Evolutionary conservation across 176 grass and related monocot genomes (phyloP).

Genomic region (Stipa capillata): DNA sequence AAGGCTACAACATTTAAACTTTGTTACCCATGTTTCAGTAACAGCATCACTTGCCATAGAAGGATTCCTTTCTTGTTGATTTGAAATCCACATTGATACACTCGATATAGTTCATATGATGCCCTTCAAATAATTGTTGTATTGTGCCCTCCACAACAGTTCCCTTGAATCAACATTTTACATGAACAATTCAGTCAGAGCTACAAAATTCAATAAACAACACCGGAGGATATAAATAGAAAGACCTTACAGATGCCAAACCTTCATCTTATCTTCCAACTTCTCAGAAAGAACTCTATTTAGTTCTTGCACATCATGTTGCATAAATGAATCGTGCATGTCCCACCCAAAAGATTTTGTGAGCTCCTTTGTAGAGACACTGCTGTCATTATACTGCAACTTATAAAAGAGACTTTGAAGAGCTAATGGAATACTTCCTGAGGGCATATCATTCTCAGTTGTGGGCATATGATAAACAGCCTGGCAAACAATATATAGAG

Average conservation of each 20-base stretch:
- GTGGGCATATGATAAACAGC: conserved; percentile 99
- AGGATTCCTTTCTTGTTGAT: conserved; percentile 97
- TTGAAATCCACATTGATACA: conserved; percentile 98
- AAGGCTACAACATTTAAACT: background rate
- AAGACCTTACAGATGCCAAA: conserved; percentile 80
- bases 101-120: conserved; percentile 99
- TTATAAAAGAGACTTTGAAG: conserved; percentile 97
- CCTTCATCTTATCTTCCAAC: conserved; percentile 99
- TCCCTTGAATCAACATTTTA: conserved; percentile 66
- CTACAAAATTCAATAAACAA: conserved; percentile 29
- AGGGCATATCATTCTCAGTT: conserved; percentile 95
- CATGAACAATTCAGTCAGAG: conserved; percentile 50
- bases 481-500: conserved; percentile 34
- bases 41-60: conserved; percentile 69
- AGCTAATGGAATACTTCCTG: conserved; percentile 93
- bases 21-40: background rate
- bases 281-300: conserved; percentile 98
- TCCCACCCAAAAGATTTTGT: conserved; percentile 99
- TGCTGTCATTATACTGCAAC: conserved; percentile 94
- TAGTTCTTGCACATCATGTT: conserved; percentile 98
- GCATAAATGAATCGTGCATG: conserved; percentile 97
- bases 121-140: conserved; percentile 97
- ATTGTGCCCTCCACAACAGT: conserved; percentile 98
- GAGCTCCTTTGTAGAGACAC: conserved; percentile 93
- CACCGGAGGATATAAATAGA: conserved; percentile 22